Percentiles rank a stretch among this genome's conserved stretches.
phyloP scores from a whole-genome alignment of 2,329 filamentous ascomycete species.

The Cercospora sp. region DNA sequence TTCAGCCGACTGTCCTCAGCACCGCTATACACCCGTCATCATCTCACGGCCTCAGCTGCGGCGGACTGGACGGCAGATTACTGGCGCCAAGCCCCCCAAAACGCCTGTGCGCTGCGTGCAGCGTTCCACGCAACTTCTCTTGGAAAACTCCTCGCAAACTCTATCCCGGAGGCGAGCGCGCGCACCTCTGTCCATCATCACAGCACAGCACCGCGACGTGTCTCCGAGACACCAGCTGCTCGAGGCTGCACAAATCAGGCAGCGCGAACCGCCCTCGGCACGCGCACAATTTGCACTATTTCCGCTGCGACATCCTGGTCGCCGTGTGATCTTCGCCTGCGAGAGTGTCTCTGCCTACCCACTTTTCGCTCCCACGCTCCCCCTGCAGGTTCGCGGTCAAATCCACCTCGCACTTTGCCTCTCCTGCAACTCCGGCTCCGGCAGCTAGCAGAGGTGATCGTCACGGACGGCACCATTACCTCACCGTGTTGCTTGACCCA shows the following conservation, averaged over 20 bases:
- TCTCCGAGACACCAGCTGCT: neutral
- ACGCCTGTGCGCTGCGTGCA: conserved; percentile 16
- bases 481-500: conserved; percentile 36
- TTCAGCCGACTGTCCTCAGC: conserved; percentile 24
- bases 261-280: neutral
- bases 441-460: conserved; percentile 35
- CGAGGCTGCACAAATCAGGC: neutral
- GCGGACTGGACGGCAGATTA: conserved; percentile 18
- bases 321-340: conserved; percentile 15
- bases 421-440: conserved; percentile 26
- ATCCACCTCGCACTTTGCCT: conserved; percentile 30
- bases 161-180: conserved; percentile 10
- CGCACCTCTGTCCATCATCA: neutral
- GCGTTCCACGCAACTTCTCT: conserved; percentile 18
- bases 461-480: conserved; percentile 36
- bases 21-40: conserved; percentile 15
- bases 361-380: conserved; percentile 26
- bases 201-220: neutral
- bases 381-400: conserved; percentile 27
- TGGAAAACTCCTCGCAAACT: conserved; percentile 17
- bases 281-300: conserved; percentile 12
- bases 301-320: conserved; percentile 4
- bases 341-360: conserved; percentile 23
- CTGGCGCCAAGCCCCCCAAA: conserved; percentile 20
- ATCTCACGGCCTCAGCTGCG: conserved; percentile 17